These are phyloP conservation scores for Diaporthe velutina DNA, from an alignment of 2,329 filamentous ascomycete genomes.

Conservation along the genomic window DNA sequence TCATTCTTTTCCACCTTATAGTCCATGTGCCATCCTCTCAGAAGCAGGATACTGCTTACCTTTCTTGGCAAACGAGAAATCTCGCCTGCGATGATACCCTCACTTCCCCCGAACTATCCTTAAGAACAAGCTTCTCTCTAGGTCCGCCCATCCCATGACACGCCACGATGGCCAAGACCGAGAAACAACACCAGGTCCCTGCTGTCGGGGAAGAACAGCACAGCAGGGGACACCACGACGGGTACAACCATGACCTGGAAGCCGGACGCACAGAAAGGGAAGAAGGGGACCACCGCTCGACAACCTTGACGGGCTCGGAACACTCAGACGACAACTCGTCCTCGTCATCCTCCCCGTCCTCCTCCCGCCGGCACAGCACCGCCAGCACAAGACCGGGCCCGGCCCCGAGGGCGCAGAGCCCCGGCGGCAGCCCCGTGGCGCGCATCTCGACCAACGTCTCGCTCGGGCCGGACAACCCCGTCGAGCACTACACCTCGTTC, in stretches of 20 bases:
- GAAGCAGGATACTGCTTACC: not conserved
- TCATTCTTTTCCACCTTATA: conserved; percentile 4
- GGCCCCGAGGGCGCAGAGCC: not conserved
- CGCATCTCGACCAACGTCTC: conserved; percentile 43
- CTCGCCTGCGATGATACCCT: conserved; percentile 38
- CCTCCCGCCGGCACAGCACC: conserved; percentile 22
- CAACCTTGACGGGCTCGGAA: conserved; percentile 14
- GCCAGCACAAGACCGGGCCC: not conserved
- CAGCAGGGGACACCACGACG: not conserved
- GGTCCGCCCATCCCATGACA: not conserved
- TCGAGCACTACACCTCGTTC: conserved; percentile 47
- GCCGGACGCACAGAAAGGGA: conserved; percentile 12
- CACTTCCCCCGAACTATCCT: conserved; percentile 7
- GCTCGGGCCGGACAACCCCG: conserved; percentile 45
- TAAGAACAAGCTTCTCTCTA: conserved; percentile 18
- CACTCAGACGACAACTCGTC: not conserved
- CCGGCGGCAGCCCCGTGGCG: conserved; percentile 26
- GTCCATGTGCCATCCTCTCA: conserved; percentile 20
- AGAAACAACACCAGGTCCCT: not conserved
- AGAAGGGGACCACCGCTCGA: conserved; percentile 22
- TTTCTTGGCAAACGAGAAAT: not conserved
- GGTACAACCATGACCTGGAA: conserved; percentile 6
- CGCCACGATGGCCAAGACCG: conserved; percentile 10
- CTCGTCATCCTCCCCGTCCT: not conserved
- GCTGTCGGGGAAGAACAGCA: conserved; percentile 3